Conservation (phyloP, 1,139 yeast genomes). For the Lodderomyces metapsilosis region DNA sequence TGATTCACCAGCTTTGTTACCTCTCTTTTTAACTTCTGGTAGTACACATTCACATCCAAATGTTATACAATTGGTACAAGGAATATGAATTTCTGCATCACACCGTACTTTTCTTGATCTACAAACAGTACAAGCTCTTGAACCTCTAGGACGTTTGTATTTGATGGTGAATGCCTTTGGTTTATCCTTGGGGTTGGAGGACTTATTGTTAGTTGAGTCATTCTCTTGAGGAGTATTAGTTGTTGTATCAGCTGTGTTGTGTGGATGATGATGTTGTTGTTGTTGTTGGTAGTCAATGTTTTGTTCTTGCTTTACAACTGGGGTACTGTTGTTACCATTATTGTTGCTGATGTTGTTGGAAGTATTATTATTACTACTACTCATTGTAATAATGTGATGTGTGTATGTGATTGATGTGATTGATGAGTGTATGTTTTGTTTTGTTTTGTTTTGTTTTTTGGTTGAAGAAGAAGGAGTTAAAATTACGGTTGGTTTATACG, state of each 20-base stretch:
- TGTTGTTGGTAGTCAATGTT: not conserved
- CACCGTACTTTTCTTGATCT: constrained; percentile 74
- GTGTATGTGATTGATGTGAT: not conserved
- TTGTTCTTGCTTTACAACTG: not conserved
- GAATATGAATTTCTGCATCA: constrained; percentile 66
- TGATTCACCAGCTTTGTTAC: constrained; percentile 26
- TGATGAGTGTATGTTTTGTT: not conserved
- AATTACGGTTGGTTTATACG: no score
- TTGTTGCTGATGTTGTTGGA: no score
- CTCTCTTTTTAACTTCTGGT: constrained; percentile 57
- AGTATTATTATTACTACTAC: not conserved
- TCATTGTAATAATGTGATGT: not conserved
- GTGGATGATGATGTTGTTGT: not conserved
- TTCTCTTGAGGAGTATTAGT: not conserved
- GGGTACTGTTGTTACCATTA: not conserved
- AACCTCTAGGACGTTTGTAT: constrained; percentile 51
- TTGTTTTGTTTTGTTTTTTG: not conserved
- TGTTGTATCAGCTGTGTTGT: not conserved
- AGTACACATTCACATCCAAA: constrained; percentile 72
- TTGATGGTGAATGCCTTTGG: constrained; percentile 52
- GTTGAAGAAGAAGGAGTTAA: no score
- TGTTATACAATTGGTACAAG: constrained; percentile 75
- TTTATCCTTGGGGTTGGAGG: constrained; percentile 23
- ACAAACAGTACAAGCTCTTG: constrained; percentile 57
- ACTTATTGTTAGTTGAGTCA: not conserved